Base-by-base conservation (phyloP, 345 rosid genomes). In the Hypericum androsaemum region DNA sequence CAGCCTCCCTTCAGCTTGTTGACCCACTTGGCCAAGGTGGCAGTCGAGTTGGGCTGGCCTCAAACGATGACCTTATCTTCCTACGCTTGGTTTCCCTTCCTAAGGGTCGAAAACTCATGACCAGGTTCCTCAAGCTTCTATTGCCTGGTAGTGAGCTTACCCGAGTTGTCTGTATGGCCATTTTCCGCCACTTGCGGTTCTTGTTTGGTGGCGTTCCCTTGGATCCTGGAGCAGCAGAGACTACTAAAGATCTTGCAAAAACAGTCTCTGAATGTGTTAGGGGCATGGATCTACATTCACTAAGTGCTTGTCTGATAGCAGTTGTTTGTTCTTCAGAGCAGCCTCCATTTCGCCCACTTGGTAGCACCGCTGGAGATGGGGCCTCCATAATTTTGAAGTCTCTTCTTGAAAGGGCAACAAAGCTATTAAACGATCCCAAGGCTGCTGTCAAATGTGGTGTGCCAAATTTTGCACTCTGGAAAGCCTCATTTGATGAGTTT, bases 291-390 rank as follows among this genome's bases (percentile, higher is more conserved):
- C 81, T 88, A 12, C 83, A 79, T 56, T 82, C 98, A 40, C 75
- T 92, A 10, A 80, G 98, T 59, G 89, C 84, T 35, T 92, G 98
- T 69, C 94, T 92, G 56, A 94, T 88, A 45, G 96, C 98, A 16
- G 95, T 92, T 60, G 98, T 92, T 60, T 92, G 98, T 63, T 92
- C 98, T 36, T 78, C 81, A 15, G 98, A 92, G 69, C 96, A 88
- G 77, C 99, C 99, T 0, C 99, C 97, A 7, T 86, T 94, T 38
- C 77, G 99, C 9, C 98, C 98, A 41, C 71, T 88, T 45, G 94
- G 98, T 55, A 85, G 94, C 53, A 64, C 89, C 38, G 75, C 90
- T 2, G 98, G 98, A 2, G 90, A 88, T 56, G 95, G 95, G 42
- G 97, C 98, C 7, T 81, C 95, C 0, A 53, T 76, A 52, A 66